phyloP scores from a whole-genome alignment of 108 stramenopile species.

The Asterionellopsis glacialis region DNA sequence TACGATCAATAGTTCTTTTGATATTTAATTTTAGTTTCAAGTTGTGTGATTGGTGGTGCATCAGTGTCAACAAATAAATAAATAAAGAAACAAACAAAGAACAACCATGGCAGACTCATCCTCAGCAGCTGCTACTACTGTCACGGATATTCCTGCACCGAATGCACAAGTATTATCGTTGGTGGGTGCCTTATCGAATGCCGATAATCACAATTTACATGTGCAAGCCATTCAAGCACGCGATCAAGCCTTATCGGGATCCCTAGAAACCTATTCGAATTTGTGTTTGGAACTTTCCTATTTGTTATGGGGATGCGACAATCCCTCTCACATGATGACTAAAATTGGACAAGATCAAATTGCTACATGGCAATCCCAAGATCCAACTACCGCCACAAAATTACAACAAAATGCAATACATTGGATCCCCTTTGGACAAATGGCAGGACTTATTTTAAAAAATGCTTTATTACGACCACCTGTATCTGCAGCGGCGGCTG shows the following conservation, averaged over 20 bases:
- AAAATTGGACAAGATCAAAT: slow-evolving; percentile 34
- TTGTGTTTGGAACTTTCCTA: slow-evolving; percentile 50
- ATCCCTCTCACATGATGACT: slow-evolving; percentile 21
- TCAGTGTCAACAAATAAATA: too few relatives aligned
- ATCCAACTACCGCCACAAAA: slow-evolving; percentile 21
- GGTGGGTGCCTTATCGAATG: slow-evolving; percentile 67
- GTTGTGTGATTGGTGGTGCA: too few relatives aligned
- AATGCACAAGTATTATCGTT: slow-evolving; percentile 58
- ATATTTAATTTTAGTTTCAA: too few relatives aligned
- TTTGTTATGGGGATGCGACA: slow-evolving; percentile 38
- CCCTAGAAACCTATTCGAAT: slow-evolving; percentile 46
- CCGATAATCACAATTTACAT: slow-evolving; percentile 54
- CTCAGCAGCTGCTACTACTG: too few relatives aligned
- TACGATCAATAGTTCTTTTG: too few relatives aligned
- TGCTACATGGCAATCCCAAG: slow-evolving; percentile 47
- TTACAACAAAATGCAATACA: slow-evolving; percentile 27
- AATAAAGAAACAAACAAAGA: too few relatives aligned
- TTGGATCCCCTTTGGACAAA: slow-evolving; percentile 83
- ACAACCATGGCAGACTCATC: too few relatives aligned
- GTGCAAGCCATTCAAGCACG: slow-evolving; percentile 70
- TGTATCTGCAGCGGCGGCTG: slow-evolving; percentile 9
- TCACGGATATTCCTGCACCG: slow-evolving; percentile 58
- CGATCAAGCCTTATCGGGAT: slow-evolving; percentile 59
- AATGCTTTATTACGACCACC: slow-evolving; percentile 75
- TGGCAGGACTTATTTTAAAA: slow-evolving; percentile 86